Percentiles rank a stretch among this genome's conserved stretches.
Evolutionary conservation across 179 eudicot genomes (phyloP).

Genomic region (Actinidia arguta): DNA sequence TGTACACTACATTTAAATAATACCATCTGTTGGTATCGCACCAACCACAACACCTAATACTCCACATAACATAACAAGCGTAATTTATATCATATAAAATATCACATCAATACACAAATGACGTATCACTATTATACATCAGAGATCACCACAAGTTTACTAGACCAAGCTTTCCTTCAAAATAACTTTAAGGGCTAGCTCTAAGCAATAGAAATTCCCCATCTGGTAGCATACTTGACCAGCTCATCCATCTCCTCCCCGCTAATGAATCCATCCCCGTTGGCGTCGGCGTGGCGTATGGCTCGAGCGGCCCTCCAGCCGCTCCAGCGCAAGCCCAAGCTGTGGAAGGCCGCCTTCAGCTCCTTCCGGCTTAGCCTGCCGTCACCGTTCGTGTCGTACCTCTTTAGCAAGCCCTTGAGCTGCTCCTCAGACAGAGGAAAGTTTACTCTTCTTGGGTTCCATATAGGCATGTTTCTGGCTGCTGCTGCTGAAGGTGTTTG

Average conservation of each 20-base stretch:
- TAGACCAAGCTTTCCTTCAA: too few species aligned
- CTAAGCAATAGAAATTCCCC: conserved; percentile 8
- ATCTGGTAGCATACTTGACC: conserved; percentile 7
- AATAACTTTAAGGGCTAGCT: not conserved
- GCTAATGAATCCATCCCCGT: conserved; percentile 28
- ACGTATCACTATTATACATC: too few species aligned
- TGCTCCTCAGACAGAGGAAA: not conserved
- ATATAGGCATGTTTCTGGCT: not conserved
- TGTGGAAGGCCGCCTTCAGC: conserved; percentile 16
- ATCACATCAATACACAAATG: too few species aligned
- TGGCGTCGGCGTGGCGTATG: conserved; percentile 17
- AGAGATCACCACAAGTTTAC: too few species aligned
- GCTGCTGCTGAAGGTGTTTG: not conserved
- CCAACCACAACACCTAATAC: too few species aligned
- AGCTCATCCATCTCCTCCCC: conserved; percentile 22
- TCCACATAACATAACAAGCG: too few species aligned
- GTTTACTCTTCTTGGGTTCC: not conserved
- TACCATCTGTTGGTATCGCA: too few species aligned
- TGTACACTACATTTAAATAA: too few species aligned
- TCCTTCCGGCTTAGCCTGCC: conserved; percentile 19
- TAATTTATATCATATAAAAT: too few species aligned
- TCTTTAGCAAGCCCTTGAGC: not conserved
- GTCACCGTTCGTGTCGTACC: conserved; percentile 25
- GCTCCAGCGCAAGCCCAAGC: conserved; percentile 5
- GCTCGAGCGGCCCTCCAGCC: conserved; percentile 24